Evolutionary conservation across 2,329 filamentous ascomycete genomes (phyloP).

Genomic region (Botrytis paeoniae): DNA sequence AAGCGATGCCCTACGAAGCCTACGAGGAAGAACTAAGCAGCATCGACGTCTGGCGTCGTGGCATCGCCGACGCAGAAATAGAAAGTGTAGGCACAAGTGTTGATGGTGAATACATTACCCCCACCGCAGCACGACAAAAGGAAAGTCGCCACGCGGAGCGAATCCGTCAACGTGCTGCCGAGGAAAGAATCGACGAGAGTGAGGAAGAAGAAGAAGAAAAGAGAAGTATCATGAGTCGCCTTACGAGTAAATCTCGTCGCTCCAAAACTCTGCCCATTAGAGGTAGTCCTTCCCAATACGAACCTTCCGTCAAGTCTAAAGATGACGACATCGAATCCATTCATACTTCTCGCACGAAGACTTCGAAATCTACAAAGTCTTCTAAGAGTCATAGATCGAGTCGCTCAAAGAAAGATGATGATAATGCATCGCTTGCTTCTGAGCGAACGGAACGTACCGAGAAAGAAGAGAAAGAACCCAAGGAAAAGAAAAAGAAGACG

Average conservation of each 20-base stretch:
- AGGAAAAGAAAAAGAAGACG: slow-evolving; percentile 16
- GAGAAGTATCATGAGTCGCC: background rate
- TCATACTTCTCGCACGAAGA: background rate
- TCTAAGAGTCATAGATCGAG: background rate
- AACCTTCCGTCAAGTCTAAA: background rate
- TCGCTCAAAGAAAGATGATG: slow-evolving; percentile 9
- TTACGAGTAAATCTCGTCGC: slow-evolving; percentile 4
- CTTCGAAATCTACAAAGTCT: background rate
- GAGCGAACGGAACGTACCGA: background rate
- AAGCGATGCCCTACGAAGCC: slow-evolving; percentile 27
- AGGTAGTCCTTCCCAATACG: background rate
- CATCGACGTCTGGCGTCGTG: slow-evolving; percentile 38
- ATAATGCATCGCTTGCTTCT: background rate
- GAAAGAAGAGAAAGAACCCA: background rate
- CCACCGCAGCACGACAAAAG: slow-evolving; percentile 32
- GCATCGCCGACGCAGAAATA: slow-evolving; percentile 35
- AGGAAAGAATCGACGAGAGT: slow-evolving; percentile 19
- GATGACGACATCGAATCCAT: slow-evolving; percentile 1
- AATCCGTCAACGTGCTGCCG: slow-evolving; percentile 29
- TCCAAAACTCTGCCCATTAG: background rate
- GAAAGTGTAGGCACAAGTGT: slow-evolving; percentile 36
- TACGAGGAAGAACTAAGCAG: slow-evolving; percentile 36
- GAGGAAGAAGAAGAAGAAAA: background rate
- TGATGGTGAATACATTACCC: slow-evolving; percentile 39
- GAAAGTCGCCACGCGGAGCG: slow-evolving; percentile 23